These are phyloP conservation scores for Kwoniella botswanensis DNA, from an alignment of 768 basidiomycete species.

Conservation along the genomic window DNA sequence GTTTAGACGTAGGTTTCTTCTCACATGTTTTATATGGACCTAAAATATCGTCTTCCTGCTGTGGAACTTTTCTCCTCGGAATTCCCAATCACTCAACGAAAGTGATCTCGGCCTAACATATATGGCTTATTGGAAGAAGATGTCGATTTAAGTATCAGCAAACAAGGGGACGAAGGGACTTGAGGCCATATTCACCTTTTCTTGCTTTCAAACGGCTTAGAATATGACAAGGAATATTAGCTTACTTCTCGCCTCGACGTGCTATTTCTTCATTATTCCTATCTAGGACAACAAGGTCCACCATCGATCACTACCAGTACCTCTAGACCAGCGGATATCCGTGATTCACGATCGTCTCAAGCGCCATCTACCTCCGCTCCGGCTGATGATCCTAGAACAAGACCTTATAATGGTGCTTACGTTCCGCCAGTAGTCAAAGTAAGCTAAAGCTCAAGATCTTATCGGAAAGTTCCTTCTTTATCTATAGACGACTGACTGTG, in stretches of 20 bases:
- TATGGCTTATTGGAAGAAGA: not conserved
- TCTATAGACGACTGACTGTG: not conserved
- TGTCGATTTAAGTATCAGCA: not conserved
- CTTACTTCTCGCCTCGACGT: not conserved
- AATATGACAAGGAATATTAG: not conserved
- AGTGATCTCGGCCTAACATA: too few relatives aligned
- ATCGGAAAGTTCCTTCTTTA: not conserved
- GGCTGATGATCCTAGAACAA: constrained; percentile 6
- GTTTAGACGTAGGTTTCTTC: constrained; percentile 31
- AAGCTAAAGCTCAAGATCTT: not conserved
- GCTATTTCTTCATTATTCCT: not conserved
- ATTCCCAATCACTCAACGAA: too few relatives aligned
- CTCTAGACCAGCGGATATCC: not conserved
- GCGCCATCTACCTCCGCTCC: not conserved
- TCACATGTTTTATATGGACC: constrained; percentile 1
- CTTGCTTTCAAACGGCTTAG: not conserved
- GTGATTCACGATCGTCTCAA: not conserved
- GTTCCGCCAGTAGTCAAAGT: constrained; percentile 4
- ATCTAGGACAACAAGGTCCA: not conserved
- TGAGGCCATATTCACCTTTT: not conserved
- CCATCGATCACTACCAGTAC: not conserved
- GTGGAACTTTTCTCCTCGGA: too few relatives aligned
- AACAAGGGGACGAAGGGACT: not conserved
- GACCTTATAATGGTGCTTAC: constrained; percentile 13
- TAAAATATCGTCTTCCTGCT: too few relatives aligned